Base-by-base conservation (phyloP, 2,329 filamentous ascomycete species). In the Eutypella sp. region DNA sequence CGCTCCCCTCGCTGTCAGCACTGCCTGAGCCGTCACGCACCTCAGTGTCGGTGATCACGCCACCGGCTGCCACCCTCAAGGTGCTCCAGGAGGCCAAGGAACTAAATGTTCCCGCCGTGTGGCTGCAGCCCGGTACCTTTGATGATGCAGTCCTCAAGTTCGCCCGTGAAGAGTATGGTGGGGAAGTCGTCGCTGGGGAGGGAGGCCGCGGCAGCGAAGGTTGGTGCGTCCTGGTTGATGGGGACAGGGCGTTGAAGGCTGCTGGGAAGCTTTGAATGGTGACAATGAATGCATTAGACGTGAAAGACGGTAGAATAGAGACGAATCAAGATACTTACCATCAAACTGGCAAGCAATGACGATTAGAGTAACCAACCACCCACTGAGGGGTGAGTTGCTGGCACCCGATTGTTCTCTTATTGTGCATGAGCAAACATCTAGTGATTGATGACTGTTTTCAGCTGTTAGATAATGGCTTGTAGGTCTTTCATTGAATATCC, bases 41-140 rank as follows among this genome's bases (percentile, higher is more conserved):
- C 1, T 84, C 84, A 4, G 73, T 97, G 11, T 92, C 86, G 27
- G 80, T 97, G 59, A 89, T 97, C 62, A 97, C 93, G 11, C 89
- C 89, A 3, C 92, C 93, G 0, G 67, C 75, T 2, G 82, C 88
- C 24, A 96, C 93, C 1, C 76, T 84, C 48, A 70, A 82, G 58
- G 72, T 95, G 7, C 72, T 97, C 34, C 74, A 82, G 51, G 87
- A 95, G 65, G 93, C 92, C 0, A 87, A 84, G 65, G 72, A 78
- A 46, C 73, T 86, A 10, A 84, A 90, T 3, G 71, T 95, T 38
- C 76, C 80, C 16, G 78, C 87, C 22, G 83, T 96, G 5, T 96
- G 89, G 87, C 70, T 97, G 54, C 93, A 97, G 69, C 93, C 93
- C 0, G 93, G 92, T 1, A 91, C 82, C 15, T 97, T 87, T 62